Base-by-base conservation (phyloP, 495 filamentous ascomycete genomes). In the Xylaria nigripes region DNA sequence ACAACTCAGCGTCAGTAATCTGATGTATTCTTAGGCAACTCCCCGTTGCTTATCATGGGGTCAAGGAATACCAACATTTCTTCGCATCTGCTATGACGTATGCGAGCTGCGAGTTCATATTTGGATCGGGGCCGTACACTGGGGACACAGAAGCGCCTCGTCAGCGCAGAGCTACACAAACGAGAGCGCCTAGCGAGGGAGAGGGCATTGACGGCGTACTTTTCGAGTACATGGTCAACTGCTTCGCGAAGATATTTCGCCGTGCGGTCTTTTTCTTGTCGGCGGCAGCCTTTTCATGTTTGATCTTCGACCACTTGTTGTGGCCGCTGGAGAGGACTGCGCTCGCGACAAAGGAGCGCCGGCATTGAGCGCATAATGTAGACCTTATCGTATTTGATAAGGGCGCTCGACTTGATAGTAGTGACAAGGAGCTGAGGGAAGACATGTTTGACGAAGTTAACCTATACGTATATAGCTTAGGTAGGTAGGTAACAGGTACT, bases 231-330 rank as follows among this genome's bases (percentile, higher is more conserved):
- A 79, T 65, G 45, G 76, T 63, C 54, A 88, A 76, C 52, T 76
- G 70, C 44, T 79, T 69, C 34, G 76, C 50, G 58, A 80, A 72
- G 24, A 57, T 38, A 19, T 61, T 68, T 8, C 81, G 72, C 50
- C 72, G 59, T 15, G 68, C 60, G 51, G 68, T 80, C 62, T 81
- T 86, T 58, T 74, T 75, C 12, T 66, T 67, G 70, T 96, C 91
- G 57, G 81, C 81, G 59, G 82, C 85, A 36, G 81, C 87, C 69
- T 99, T 99, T 71, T 91, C 88, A 66, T 99, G 94, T 59, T 83
- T 86, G 70, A 96, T 96, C 58, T 91, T 93, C 32, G 89, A 87
- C 93, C 93, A 99, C 65, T 86, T 83, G 67, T 82, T 95, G 70
- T 96, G 89, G 30, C 91, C 90, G 42, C 86, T 86, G 27, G 69